Conservation (phyloP, 108 stramenopile species). For the Epithemia pelagica region DNA sequence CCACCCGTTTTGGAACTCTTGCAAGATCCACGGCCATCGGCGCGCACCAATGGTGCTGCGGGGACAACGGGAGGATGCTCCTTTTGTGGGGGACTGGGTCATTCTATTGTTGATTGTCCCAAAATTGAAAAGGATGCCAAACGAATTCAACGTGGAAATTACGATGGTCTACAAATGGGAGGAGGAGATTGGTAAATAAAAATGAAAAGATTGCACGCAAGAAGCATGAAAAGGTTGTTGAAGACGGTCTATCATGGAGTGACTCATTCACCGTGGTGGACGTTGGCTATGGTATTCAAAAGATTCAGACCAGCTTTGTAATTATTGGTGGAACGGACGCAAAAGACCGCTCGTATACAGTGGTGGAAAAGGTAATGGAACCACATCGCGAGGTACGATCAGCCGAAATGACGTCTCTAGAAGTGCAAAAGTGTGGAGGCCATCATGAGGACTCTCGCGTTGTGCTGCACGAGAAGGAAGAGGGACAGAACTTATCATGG, state of each 20-base stretch:
- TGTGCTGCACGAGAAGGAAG: conserved; percentile 24
- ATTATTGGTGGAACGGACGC: too few species aligned
- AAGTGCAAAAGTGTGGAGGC: too few species aligned
- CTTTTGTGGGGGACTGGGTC: conserved; percentile 98
- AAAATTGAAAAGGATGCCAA: conserved; percentile 98
- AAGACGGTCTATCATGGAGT: too few species aligned
- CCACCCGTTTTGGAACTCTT: conserved; percentile 96
- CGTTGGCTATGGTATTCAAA: too few species aligned
- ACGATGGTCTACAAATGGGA: conserved; percentile 80
- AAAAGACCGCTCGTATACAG: too few species aligned
- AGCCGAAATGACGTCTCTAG: too few species aligned
- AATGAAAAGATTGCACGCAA: too few species aligned
- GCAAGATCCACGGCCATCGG: conserved; percentile 81
- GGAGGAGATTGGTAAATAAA: conserved; percentile 77
- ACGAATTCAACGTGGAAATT: conserved; percentile 81
- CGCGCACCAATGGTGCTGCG: conserved; percentile 37
- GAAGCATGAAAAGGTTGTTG: too few species aligned
- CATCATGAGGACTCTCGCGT: conserved; percentile 21
- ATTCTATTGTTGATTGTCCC: conserved; percentile 97
- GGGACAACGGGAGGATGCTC: conserved; percentile 63
- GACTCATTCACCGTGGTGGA: too few species aligned
- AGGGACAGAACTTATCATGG: conserved; percentile 19
- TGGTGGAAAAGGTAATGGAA: too few species aligned
- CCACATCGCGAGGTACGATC: too few species aligned
- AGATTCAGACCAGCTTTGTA: too few species aligned